phyloP scores from a whole-genome alignment of 768 basidiomycete species.

The Tubosaeta sp. region DNA sequence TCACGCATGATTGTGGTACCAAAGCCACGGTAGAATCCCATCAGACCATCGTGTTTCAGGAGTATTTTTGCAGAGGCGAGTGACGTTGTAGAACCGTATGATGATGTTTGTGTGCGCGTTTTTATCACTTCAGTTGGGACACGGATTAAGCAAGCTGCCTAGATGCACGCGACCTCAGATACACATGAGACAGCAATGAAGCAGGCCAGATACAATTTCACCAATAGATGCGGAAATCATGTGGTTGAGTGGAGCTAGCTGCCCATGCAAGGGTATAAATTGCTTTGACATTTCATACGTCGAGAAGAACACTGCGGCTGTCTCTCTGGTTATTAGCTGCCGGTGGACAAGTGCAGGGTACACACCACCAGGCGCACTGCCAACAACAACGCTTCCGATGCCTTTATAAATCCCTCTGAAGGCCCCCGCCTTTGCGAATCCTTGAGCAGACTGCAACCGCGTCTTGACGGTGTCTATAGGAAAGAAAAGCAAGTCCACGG shows the following conservation, averaged over 20 bases:
- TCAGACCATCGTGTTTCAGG: slow-evolving; percentile 56
- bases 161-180: slow-evolving; percentile 11
- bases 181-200: slow-evolving; percentile 4
- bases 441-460: slow-evolving; percentile 82
- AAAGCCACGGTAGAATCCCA: slow-evolving; percentile 88
- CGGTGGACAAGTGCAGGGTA: background rate
- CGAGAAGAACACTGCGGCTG: slow-evolving; percentile 94
- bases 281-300: slow-evolving; percentile 89
- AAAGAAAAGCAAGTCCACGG: slow-evolving; percentile 94
- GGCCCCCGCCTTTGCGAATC: slow-evolving; percentile 82
- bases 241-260: slow-evolving; percentile 63
- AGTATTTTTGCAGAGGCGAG: slow-evolving; percentile 54
- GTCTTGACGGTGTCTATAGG: slow-evolving; percentile 98
- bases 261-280: slow-evolving; percentile 54
- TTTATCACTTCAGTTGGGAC: slow-evolving; percentile 98
- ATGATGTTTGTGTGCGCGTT: slow-evolving; percentile 83
- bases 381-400: slow-evolving; percentile 89
- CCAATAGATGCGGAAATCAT: slow-evolving; percentile 55
- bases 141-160: slow-evolving; percentile 88
- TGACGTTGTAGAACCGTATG: slow-evolving; percentile 64
- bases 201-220: slow-evolving; percentile 45
- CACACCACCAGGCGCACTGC: slow-evolving; percentile 92
- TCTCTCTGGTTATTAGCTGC: slow-evolving; percentile 1
- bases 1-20: slow-evolving; percentile 71
- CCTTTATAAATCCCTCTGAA: slow-evolving; percentile 91